phyloP scores from a whole-genome alignment of 2,329 filamentous ascomycete genomes.

The Cladosporium sp. region DNA sequence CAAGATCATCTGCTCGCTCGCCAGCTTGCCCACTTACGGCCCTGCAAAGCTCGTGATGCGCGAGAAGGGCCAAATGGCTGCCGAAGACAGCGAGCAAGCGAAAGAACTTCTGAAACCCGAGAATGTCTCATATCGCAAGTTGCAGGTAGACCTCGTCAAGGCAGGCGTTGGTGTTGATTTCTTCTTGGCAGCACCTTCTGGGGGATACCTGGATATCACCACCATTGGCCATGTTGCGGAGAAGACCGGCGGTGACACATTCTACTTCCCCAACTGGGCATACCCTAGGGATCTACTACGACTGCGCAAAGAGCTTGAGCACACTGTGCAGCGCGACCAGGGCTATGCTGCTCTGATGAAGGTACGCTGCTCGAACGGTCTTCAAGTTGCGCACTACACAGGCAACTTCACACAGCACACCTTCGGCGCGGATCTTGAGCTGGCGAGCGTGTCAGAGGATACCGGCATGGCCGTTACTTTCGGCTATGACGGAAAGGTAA shows the following conservation, averaged over 20 bases:
- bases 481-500: conserved; percentile 82
- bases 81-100: conserved; percentile 86
- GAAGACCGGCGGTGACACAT: conserved; percentile 90
- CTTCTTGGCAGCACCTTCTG: conserved; percentile 88
- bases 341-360: conserved; percentile 98
- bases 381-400: conserved; percentile 92
- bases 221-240: conserved; percentile 87
- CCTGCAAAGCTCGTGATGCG: conserved; percentile 82
- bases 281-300: conserved; percentile 81
- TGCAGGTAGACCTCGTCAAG: conserved; percentile 83
- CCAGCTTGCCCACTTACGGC: conserved; percentile 87
- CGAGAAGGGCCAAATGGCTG: conserved; percentile 80
- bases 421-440: conserved; percentile 90
- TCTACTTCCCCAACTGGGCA: conserved; percentile 96
- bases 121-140: conserved; percentile 82
- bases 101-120: conserved; percentile 91
- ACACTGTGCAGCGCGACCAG: conserved; percentile 84
- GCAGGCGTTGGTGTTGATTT: conserved; percentile 88
- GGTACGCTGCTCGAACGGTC: conserved; percentile 92
- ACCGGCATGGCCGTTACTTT: conserved; percentile 92
- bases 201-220: conserved; percentile 88
- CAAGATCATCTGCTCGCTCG: conserved; percentile 85
- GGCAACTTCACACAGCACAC: conserved; percentile 96
- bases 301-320: conserved; percentile 80
- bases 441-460: conserved; percentile 89